phyloP scores from a whole-genome alignment of 768 basidiomycete species.

The Termitomyces eurrhizus region DNA sequence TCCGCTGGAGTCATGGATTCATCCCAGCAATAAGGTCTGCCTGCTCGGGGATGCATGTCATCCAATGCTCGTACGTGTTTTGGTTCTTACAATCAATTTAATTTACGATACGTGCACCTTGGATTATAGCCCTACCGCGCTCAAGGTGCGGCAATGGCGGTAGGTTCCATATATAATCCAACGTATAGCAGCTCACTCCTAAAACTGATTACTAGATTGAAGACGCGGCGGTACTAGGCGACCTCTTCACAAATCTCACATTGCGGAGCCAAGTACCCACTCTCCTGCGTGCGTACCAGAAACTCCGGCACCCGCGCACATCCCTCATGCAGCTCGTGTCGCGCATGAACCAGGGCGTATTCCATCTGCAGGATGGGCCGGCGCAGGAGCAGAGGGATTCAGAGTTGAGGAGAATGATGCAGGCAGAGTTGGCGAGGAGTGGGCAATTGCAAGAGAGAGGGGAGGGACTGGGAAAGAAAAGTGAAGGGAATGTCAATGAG shows the following conservation, averaged over 20 bases:
- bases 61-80: slow-evolving; percentile 49
- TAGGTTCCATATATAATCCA: slow-evolving; percentile 17
- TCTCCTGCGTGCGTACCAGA: slow-evolving; percentile 50
- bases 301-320: slow-evolving; percentile 47
- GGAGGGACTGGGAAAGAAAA: not conserved
- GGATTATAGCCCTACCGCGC: slow-evolving; percentile 45
- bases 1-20: slow-evolving; percentile 47
- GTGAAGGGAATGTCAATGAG: slow-evolving; percentile 26
- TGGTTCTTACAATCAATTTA: not conserved
- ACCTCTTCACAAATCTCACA: slow-evolving; percentile 47
- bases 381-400: slow-evolving; percentile 49
- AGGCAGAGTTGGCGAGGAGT: slow-evolving; percentile 25
- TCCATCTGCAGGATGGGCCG: slow-evolving; percentile 57
- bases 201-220: slow-evolving; percentile 34
- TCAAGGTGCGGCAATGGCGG: slow-evolving; percentile 54
- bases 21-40: slow-evolving; percentile 36
- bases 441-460: not conserved
- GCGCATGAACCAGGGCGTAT: slow-evolving; percentile 47
- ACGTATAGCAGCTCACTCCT: not conserved
- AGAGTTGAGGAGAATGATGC: slow-evolving; percentile 49
- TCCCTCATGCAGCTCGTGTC: slow-evolving; percentile 46
- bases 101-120: not conserved
- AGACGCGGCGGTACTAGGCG: slow-evolving; percentile 46
- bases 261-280: slow-evolving; percentile 32
- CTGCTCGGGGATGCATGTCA: slow-evolving; percentile 56